phyloP scores from a whole-genome alignment of 495 filamentous ascomycete genomes.

The Chaetomium cochliodes region DNA sequence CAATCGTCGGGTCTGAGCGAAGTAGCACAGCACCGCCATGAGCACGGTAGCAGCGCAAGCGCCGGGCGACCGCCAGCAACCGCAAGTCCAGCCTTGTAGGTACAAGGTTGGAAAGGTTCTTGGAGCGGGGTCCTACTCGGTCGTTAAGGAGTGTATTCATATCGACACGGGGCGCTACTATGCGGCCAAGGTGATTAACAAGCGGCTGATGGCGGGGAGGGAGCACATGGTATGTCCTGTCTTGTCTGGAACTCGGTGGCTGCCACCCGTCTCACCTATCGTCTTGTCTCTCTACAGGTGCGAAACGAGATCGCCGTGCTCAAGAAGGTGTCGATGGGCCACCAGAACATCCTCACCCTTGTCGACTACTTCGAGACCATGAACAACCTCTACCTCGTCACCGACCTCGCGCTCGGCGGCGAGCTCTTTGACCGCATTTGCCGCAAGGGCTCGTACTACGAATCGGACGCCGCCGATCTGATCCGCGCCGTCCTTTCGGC shows the following conservation, averaged over 20 bases:
- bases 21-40: slow-evolving; percentile 27
- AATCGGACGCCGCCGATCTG: slow-evolving; percentile 92
- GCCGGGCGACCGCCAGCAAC: slow-evolving; percentile 35
- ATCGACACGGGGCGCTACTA: slow-evolving; percentile 98
- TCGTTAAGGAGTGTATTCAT: slow-evolving; percentile 99
- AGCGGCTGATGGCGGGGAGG: slow-evolving; percentile 92
- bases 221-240: slow-evolving; percentile 85
- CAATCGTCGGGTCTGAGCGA: slow-evolving; percentile 4
- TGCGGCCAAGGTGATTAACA: slow-evolving; percentile 99
- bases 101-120: slow-evolving; percentile 99
- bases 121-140: slow-evolving; percentile 93
- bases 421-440: slow-evolving; percentile 99
- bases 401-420: slow-evolving; percentile 92
- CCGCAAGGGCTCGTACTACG: slow-evolving; percentile 96
- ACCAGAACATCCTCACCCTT: slow-evolving; percentile 94
- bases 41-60: slow-evolving; percentile 29
- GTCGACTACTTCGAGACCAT: slow-evolving; percentile 99
- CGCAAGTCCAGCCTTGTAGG: slow-evolving; percentile 58
- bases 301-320: slow-evolving; percentile 97
- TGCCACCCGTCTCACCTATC: not conserved
- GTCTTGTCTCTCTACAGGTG: slow-evolving; percentile 54
- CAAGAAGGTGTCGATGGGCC: slow-evolving; percentile 95
- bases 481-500: slow-evolving; percentile 93
- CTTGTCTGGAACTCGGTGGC: not conserved
- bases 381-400: slow-evolving; percentile 98